A percentile compares a stretch with the other conserved stretches of the same genome.
Conservation (phyloP, 2,329 filamentous ascomycete species). For the Tolypocladium tundrense region DNA sequence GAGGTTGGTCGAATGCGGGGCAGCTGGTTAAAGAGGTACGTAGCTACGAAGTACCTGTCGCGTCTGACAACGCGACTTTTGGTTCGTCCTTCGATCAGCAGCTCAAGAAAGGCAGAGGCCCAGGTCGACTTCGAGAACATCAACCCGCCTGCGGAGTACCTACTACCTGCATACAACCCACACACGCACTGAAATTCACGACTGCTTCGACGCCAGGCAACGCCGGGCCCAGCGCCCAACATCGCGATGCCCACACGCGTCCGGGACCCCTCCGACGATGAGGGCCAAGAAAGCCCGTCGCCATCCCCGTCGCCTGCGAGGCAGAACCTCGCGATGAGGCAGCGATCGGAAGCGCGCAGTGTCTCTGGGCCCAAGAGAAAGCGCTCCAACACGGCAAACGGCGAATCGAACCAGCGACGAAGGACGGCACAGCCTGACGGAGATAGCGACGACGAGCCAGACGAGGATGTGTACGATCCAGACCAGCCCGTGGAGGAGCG, state of each 20-base stretch:
- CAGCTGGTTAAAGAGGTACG: neutral
- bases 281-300: conserved; percentile 10
- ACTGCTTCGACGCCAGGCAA: neutral
- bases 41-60: neutral
- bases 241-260: conserved; percentile 16
- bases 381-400: conserved; percentile 14
- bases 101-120: neutral
- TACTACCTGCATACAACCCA: neutral
- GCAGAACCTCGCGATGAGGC: conserved; percentile 14
- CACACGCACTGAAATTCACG: neutral
- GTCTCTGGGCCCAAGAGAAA: conserved; percentile 21
- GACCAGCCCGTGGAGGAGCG: conserved; percentile 70
- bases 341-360: conserved; percentile 11
- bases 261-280: conserved; percentile 9
- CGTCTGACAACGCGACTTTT: neutral
- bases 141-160: neutral
- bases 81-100: neutral
- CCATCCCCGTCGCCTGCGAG: conserved; percentile 8
- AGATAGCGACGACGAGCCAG: conserved; percentile 7
- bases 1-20: neutral
- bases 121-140: neutral
- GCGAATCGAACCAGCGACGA: conserved; percentile 11
- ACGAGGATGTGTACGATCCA: conserved; percentile 58
- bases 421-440: conserved; percentile 7
- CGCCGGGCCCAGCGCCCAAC: neutral